phyloP scores from a whole-genome alignment of 495 filamentous ascomycete species.

The Chaetomium tenue region DNA sequence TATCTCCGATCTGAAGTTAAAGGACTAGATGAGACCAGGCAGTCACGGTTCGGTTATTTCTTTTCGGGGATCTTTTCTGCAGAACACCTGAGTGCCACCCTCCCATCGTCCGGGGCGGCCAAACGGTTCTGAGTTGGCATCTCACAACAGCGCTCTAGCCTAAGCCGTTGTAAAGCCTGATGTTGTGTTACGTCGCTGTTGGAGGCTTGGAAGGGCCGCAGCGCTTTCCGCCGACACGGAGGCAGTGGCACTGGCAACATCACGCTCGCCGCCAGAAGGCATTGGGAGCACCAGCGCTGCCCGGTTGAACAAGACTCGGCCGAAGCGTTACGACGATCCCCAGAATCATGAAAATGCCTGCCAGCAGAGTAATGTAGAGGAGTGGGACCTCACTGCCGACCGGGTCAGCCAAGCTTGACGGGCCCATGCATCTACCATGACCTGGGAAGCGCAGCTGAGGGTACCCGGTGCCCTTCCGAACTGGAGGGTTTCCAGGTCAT shows the following conservation, averaged over 20 bases:
- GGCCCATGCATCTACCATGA: not conserved
- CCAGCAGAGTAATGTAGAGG: too few relatives aligned
- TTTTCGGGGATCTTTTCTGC: not conserved
- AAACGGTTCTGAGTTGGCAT: slow-evolving; percentile 12
- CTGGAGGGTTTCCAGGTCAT: not conserved
- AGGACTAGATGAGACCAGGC: not conserved
- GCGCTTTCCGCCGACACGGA: not conserved
- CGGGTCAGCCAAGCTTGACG: not conserved
- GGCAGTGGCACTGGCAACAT: not conserved
- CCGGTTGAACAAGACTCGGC: not conserved
- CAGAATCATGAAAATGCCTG: too few relatives aligned
- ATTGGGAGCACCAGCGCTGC: too few relatives aligned
- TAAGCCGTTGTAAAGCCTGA: not conserved
- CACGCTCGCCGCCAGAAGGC: not conserved
- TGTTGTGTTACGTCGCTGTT: slow-evolving; percentile 8
- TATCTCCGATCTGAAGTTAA: not conserved
- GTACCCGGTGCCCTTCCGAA: not conserved
- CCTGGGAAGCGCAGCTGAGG: not conserved
- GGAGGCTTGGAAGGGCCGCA: not conserved
- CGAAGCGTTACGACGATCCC: not conserved
- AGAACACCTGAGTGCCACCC: not conserved
- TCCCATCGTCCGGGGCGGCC: too few relatives aligned
- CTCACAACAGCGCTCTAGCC: not conserved
- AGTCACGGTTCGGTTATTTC: not conserved
- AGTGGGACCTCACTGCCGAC: not conserved